Conservation (phyloP, 805 yeast genomes). For the Saccharomycopsis sp. region DNA sequence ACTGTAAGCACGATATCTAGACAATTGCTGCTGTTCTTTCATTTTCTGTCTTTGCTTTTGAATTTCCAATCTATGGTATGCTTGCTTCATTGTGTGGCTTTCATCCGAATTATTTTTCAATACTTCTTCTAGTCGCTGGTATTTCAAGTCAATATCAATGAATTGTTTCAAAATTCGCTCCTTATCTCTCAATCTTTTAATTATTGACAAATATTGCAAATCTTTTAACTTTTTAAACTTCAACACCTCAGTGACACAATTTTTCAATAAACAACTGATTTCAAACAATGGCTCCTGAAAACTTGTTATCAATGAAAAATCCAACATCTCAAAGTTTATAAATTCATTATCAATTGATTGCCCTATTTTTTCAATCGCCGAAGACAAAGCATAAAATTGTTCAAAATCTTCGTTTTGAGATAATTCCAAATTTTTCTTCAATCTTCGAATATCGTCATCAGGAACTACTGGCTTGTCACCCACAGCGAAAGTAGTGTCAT, state of each 20-base stretch:
- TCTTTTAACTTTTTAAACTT: conserved; percentile 55
- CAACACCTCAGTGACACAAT: conserved; percentile 36
- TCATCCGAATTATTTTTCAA: conserved; percentile 31
- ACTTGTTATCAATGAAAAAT: conserved; percentile 29
- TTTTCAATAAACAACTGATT: conserved; percentile 29
- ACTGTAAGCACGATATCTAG: conserved; percentile 25
- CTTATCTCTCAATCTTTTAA: conserved; percentile 33
- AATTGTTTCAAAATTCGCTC: conserved; percentile 28
- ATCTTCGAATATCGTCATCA: conserved; percentile 21
- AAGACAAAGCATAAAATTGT: conserved; percentile 45
- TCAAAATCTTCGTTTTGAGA: conserved; percentile 31
- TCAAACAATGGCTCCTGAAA: conserved; percentile 35
- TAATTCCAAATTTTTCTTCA: conserved; percentile 27
- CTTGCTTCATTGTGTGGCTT: conserved; percentile 31
- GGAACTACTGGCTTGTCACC: conserved; percentile 1
- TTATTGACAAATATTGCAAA: conserved; percentile 40
- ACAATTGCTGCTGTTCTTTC: conserved; percentile 25
- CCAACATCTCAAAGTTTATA: conserved; percentile 41
- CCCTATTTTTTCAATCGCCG: conserved; percentile 73
- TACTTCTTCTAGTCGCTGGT: conserved; percentile 28
- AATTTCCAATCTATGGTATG: conserved; percentile 27
- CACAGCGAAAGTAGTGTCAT: background rate
- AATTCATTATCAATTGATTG: conserved; percentile 74
- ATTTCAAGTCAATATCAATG: conserved; percentile 30
- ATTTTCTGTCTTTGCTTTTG: conserved; percentile 24